A percentile compares a stretch with the other conserved stretches of the same genome.
Evolutionary conservation across 2,329 filamentous ascomycete species (phyloP).

Genomic region (Fusarium brachygibbosum): DNA sequence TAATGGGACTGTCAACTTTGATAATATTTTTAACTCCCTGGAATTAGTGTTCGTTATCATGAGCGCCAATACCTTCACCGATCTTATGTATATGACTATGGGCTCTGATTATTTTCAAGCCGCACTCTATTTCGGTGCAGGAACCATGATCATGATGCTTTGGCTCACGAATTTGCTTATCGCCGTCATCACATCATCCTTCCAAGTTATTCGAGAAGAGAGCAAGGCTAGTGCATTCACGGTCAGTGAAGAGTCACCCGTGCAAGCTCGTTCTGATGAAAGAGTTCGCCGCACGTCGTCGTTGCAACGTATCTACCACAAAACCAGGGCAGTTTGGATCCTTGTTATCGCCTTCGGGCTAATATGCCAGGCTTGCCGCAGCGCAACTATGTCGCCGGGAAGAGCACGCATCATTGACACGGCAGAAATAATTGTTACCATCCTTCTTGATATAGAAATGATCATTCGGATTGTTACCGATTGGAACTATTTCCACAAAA

Average conservation of each 20-base stretch:
- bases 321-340: slow-evolving; percentile 83
- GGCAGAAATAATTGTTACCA: slow-evolving; percentile 81
- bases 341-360: slow-evolving; percentile 83
- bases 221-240: slow-evolving; percentile 95
- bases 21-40: slow-evolving; percentile 91
- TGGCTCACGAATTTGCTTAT: slow-evolving; percentile 97
- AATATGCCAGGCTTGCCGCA: slow-evolving; percentile 82
- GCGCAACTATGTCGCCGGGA: slow-evolving; percentile 76
- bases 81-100: slow-evolving; percentile 93
- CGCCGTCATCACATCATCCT: slow-evolving; percentile 97
- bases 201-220: slow-evolving; percentile 97
- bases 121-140: slow-evolving; percentile 80
- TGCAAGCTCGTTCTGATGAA: slow-evolving; percentile 56
- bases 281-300: slow-evolving; percentile 55
- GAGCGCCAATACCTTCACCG: slow-evolving; percentile 96
- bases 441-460: slow-evolving; percentile 86
- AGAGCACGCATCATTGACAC: slow-evolving; percentile 75
- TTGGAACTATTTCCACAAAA: slow-evolving; percentile 83
- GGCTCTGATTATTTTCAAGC: slow-evolving; percentile 91
- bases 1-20: slow-evolving; percentile 90
- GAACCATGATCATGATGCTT: slow-evolving; percentile 91
- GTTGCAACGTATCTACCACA: slow-evolving; percentile 80
- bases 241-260: slow-evolving; percentile 70
- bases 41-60: slow-evolving; percentile 98
- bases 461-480: slow-evolving; percentile 81